These are phyloP conservation scores for Boletales sp. DNA, from an alignment of 768 basidiomycete genomes.

Conservation along the genomic window DNA sequence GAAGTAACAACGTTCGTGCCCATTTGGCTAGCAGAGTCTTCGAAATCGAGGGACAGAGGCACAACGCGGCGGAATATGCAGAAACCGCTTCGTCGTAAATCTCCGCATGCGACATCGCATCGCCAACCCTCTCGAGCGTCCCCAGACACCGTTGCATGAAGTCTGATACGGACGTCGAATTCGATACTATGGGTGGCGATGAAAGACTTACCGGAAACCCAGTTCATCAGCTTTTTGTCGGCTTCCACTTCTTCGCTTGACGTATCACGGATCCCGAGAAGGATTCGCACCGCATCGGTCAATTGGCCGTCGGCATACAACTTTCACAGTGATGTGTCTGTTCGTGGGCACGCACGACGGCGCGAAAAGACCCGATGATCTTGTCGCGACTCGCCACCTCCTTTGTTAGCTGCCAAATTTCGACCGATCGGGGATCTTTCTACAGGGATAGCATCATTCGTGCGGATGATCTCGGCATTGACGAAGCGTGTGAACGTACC, in stretches of 20 bases:
- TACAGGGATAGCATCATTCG: too few relatives aligned
- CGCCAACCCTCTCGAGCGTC: not conserved
- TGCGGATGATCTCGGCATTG: too few relatives aligned
- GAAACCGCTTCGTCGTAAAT: not conserved
- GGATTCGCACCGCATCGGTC: not conserved
- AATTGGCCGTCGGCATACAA: not conserved
- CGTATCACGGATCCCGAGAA: not conserved
- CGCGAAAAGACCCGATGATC: too few relatives aligned
- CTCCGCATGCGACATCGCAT: not conserved
- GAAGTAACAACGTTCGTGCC: not conserved
- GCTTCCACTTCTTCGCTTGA: not conserved
- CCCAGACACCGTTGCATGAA: not conserved
- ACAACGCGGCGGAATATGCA: not conserved
- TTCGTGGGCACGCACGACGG: not conserved
- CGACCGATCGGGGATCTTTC: too few relatives aligned
- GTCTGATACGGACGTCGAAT: not conserved
- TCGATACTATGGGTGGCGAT: not conserved
- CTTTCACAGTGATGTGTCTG: constrained; percentile 4
- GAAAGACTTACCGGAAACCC: constrained; percentile 6
- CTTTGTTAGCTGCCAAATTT: too few relatives aligned
- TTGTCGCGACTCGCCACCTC: too few relatives aligned
- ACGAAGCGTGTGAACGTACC: not conserved
- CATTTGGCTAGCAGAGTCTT: not conserved
- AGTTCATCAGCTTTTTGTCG: not conserved
- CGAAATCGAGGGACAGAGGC: not conserved